A percentile compares a stretch with the other conserved stretches of the same genome.
Conservation (phyloP, 352 stramenopile genomes). For the Phytophthora ramorum region DNA sequence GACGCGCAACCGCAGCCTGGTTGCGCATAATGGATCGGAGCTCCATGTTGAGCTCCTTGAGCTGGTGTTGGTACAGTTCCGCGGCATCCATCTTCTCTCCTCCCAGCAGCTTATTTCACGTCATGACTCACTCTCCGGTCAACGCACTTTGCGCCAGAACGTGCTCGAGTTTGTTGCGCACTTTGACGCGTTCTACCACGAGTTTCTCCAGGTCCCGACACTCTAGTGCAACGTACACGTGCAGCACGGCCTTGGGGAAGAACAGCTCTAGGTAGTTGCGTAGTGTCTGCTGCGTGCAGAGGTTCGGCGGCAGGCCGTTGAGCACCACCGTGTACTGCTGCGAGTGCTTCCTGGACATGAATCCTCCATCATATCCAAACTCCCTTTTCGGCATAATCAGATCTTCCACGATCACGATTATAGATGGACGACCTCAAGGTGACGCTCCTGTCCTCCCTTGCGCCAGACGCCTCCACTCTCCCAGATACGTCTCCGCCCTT, state of each 20-base stretch:
- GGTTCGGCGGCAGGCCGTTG: slow-evolving; percentile 73
- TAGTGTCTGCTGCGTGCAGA: slow-evolving; percentile 79
- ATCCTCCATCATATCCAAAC: slow-evolving; percentile 29
- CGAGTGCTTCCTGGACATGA: slow-evolving; percentile 61
- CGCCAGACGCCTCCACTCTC: slow-evolving; percentile 19
- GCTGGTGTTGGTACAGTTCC: slow-evolving; percentile 68
- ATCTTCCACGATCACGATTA: slow-evolving; percentile 11
- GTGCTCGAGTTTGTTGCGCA: slow-evolving; percentile 79
- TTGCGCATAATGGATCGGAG: slow-evolving; percentile 71
- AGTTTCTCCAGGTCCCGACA: slow-evolving; percentile 80
- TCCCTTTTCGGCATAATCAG: slow-evolving; percentile 8
- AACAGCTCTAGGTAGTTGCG: slow-evolving; percentile 80
- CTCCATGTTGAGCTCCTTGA: slow-evolving; percentile 81
- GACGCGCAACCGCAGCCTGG: slow-evolving; percentile 61
- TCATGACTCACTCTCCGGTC: slow-evolving; percentile 63
- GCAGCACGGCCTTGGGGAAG: slow-evolving; percentile 71
- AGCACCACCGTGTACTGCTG: slow-evolving; percentile 86
- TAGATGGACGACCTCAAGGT: slow-evolving; percentile 61
- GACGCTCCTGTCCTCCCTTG: slow-evolving; percentile 40
- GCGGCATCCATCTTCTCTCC: slow-evolving; percentile 73
- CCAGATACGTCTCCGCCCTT: slow-evolving; percentile 2
- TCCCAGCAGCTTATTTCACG: slow-evolving; percentile 43
- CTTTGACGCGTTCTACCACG: slow-evolving; percentile 67
- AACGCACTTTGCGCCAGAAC: slow-evolving; percentile 66
- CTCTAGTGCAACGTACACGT: slow-evolving; percentile 81